A percentile compares a stretch with the other conserved stretches of the same genome.
Evolutionary conservation across 164 flowering plant species (phyloP).

Genomic region (Vitis amurensis): DNA sequence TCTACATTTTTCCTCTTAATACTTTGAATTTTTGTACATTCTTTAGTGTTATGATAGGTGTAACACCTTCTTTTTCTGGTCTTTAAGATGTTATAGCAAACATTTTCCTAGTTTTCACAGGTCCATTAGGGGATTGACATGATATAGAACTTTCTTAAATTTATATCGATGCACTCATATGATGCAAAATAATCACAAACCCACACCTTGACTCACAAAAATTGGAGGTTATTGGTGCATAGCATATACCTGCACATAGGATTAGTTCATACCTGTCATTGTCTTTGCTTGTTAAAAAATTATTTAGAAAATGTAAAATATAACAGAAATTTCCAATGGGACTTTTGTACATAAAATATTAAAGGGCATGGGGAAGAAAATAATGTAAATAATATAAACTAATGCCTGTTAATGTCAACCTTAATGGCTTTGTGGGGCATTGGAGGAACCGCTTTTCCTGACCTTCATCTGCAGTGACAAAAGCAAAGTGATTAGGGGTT

Average conservation of each 20-base stretch:
- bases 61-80: too few species aligned
- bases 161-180: background rate
- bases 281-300: background rate
- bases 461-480: slow-evolving; percentile 19
- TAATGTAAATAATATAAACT: background rate
- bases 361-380: background rate
- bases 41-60: too few species aligned
- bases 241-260: background rate
- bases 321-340: background rate
- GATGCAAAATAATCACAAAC: background rate
- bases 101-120: too few species aligned
- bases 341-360: background rate
- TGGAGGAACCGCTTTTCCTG: slow-evolving; percentile 18
- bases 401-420: slow-evolving; percentile 1
- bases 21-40: too few species aligned
- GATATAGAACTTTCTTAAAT: background rate
- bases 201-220: background rate
- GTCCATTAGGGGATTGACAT: too few species aligned
- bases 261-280: background rate
- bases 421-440: slow-evolving; percentile 20
- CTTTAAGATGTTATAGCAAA: too few species aligned
- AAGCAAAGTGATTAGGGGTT: slow-evolving; percentile 9
- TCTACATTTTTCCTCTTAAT: too few species aligned
- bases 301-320: background rate
- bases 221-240: background rate